Evolutionary conservation across 164 flowering plant genomes (phyloP), one percentile per base, ranked within the genome.

Genomic region (Macadamia integrifolia): DNA sequence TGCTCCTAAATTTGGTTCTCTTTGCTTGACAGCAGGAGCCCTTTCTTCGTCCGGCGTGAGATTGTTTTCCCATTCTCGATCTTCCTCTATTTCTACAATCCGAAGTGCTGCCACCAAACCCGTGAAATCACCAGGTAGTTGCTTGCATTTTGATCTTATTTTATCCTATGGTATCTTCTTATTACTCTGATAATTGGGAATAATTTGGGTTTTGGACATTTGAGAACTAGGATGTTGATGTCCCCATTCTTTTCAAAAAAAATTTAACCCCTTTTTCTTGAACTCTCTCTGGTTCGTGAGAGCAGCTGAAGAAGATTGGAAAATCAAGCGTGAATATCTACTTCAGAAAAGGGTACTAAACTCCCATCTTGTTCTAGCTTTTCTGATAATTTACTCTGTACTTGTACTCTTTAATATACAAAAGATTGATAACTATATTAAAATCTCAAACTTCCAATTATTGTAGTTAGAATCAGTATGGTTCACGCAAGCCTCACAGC

Each of bases 241-340:
- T 35, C 9, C 18, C 32, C 40, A 35, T 61, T 53, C 50, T 48
- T 60, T 48, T 62, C 12, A 23, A 23, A 23, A 23, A 23, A 23
- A 23, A 23, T 23, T 23, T 23, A 23, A 23, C 23, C 23, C 23
- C 23, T 23, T 23, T 23, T 23, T 23, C 23, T 23, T 23, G 23
- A 0, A 35, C 40, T 35, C 5, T 68, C 60, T 40, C 28, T 72
- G 76, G 59, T 77, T 72, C 80, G 29, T 14, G 62, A 15, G 68
- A 67, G 70, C 70, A 91, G 98, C 95, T 78, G 98, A 94, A 79
- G 92, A 87, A 79, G 98, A 94, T 1, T 94, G 98, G 98, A 90
- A 84, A 78, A 77, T 53, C 30, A 94, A 92, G 76, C 77, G 98
- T 31, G 92, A 83, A 61, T 11, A 75, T 69, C 83, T 94, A 58